phyloP scores from a whole-genome alignment of 345 rosid species.

The Lenwebbia sp. region DNA sequence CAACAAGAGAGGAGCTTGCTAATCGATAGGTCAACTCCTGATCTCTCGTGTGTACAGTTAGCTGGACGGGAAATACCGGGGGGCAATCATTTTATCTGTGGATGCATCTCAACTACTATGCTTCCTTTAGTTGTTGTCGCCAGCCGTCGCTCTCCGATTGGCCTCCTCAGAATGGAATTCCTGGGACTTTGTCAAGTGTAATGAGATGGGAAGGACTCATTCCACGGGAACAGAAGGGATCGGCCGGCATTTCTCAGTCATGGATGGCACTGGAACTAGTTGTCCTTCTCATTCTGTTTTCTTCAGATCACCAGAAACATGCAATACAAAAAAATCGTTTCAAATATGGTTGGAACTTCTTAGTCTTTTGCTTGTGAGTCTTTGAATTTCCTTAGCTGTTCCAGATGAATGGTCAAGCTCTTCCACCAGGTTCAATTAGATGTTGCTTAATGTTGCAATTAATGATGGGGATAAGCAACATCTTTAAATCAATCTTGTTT shows the following conservation, averaged over 20 bases:
- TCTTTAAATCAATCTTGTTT: neutral
- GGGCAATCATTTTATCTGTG: neutral
- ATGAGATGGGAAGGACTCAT: neutral
- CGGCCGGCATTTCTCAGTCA: neutral
- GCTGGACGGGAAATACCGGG: neutral
- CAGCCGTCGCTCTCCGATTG: neutral
- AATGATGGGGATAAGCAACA: neutral
- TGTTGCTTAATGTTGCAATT: neutral
- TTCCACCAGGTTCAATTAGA: neutral
- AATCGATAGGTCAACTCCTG: neutral
- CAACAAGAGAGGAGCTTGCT: neutral
- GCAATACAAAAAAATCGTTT: neutral
- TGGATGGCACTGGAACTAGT: neutral
- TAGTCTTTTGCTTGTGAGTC: neutral
- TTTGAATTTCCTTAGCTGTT: neutral
- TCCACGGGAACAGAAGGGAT: neutral
- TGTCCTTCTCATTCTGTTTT: neutral
- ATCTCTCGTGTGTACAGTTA: neutral
- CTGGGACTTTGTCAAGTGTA: neutral
- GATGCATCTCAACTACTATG: neutral
- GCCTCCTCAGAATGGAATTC: neutral
- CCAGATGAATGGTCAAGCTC: neutral
- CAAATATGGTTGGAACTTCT: neutral
- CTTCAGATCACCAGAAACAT: neutral
- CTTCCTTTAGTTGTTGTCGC: neutral